A percentile compares a stretch with the other conserved stretches of the same genome.
These are phyloP conservation scores for Lactarius akahatsu DNA, from an alignment of 768 basidiomycete species.

Conservation along the genomic window DNA sequence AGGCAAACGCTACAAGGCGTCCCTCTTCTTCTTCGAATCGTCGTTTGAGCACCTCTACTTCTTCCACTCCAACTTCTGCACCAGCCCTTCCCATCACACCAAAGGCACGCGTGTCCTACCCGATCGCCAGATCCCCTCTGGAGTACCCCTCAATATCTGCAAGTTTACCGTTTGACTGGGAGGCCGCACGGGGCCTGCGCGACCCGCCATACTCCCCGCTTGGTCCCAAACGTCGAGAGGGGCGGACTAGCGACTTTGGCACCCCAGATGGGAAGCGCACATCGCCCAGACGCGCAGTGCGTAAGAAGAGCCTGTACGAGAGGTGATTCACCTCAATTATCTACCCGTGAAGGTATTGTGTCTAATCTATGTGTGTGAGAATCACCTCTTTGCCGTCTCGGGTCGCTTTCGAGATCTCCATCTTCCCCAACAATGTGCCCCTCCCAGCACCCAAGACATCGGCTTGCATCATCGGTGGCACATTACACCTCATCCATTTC, in stretches of 20 bases:
- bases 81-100: conserved; percentile 40
- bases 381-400: conserved; percentile 64
- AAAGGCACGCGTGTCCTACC: conserved; percentile 47
- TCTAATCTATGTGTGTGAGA: conserved; percentile 38
- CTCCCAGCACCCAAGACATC: conserved; percentile 64
- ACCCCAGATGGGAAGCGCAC: conserved; percentile 37
- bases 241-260: conserved; percentile 40
- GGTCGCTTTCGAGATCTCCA: conserved; percentile 74
- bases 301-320: conserved; percentile 64
- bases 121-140: conserved; percentile 56
- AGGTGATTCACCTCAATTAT: conserved; percentile 42
- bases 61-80: conserved; percentile 38
- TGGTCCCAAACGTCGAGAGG: conserved; percentile 43
- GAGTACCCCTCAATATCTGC: conserved; percentile 73
- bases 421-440: conserved; percentile 81
- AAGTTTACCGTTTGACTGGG: conserved; percentile 83
- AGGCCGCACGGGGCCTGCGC: conserved; percentile 66
- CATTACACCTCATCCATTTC: conserved; percentile 67
- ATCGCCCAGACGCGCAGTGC: conserved; percentile 53
- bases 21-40: conserved; percentile 15
- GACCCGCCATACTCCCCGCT: conserved; percentile 76
- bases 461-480: conserved; percentile 62
- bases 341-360: background rate
- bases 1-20: conserved; percentile 42
- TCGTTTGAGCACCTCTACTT: conserved; percentile 28